Conservation (phyloP, 139 green algal species). For the Penium margaritaceum region DNA sequence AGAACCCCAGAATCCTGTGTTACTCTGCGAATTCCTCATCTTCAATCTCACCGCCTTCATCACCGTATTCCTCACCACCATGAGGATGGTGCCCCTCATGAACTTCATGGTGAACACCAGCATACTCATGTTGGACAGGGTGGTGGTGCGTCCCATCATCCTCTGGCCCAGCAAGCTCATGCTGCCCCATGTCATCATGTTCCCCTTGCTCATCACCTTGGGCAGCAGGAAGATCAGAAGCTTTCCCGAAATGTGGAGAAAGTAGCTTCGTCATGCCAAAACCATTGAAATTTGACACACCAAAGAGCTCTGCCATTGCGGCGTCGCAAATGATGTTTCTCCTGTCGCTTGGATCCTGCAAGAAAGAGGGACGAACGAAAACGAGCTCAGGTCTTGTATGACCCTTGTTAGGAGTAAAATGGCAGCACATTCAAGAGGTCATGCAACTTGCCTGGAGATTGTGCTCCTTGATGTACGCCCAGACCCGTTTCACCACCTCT, state of each 20-base stretch:
- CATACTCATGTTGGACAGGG: too few relatives aligned
- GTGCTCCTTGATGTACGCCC: constrained; percentile 52
- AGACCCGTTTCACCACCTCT: constrained; percentile 47
- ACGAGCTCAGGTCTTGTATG: background rate
- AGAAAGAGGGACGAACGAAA: background rate
- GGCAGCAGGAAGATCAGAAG: too few relatives aligned
- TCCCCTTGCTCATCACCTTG: too few relatives aligned
- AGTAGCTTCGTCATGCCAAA: constrained; percentile 47
- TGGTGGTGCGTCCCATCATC: too few relatives aligned
- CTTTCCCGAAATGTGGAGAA: constrained; percentile 33
- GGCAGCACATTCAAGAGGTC: background rate
- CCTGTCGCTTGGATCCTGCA: constrained; percentile 45
- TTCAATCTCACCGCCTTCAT: too few relatives aligned
- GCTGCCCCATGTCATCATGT: too few relatives aligned
- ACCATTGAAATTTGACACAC: constrained; percentile 35
- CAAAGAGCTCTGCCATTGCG: constrained; percentile 39
- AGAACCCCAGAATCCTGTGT: too few relatives aligned
- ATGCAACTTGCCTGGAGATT: constrained; percentile 40
- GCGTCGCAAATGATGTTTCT: constrained; percentile 29
- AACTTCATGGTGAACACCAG: too few relatives aligned
- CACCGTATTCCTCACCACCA: too few relatives aligned
- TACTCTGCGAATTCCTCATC: too few relatives aligned
- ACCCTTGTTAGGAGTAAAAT: background rate
- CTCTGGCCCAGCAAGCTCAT: too few relatives aligned
- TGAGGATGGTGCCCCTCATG: too few relatives aligned